Percentiles rank a stretch among this genome's conserved stretches.
Evolutionary conservation across 2,329 filamentous ascomycete genomes (phyloP).

Genomic region (Penicillium sp.): DNA sequence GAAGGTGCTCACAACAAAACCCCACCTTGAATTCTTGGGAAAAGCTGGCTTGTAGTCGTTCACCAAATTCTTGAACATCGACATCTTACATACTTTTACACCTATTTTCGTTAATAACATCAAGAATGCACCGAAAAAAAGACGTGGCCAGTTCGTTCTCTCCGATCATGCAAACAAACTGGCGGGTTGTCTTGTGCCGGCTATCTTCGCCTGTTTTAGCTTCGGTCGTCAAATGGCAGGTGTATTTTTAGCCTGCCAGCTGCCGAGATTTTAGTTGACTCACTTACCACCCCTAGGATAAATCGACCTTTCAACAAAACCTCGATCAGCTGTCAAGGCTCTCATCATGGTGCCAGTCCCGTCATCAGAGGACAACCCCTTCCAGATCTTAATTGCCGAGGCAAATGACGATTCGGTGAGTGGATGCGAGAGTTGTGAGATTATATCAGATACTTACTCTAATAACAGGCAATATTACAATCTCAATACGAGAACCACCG

Average conservation of each 20-base stretch:
- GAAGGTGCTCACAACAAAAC: too few relatives aligned
- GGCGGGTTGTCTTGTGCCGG: neutral
- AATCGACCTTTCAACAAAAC: neutral
- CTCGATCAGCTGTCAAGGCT: neutral
- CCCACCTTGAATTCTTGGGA: too few relatives aligned
- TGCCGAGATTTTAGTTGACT: neutral
- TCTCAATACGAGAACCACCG: slow-evolving; percentile 69
- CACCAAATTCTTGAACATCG: neutral
- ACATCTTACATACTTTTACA: neutral
- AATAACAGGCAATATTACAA: slow-evolving; percentile 55
- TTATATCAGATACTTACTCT: neutral
- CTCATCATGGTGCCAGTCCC: neutral
- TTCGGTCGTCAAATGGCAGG: neutral
- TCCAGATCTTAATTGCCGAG: slow-evolving; percentile 15
- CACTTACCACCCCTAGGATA: neutral
- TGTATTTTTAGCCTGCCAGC: neutral
- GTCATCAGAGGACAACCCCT: slow-evolving; percentile 20
- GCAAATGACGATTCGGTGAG: slow-evolving; percentile 13
- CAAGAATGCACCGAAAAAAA: too few relatives aligned
- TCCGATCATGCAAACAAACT: neutral
- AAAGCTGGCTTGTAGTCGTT: too few relatives aligned
- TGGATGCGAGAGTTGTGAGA: neutral
- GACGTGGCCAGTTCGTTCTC: too few relatives aligned
- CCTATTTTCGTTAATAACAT: too few relatives aligned
- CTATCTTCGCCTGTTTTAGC: neutral